These are phyloP conservation scores for Hyaloscypha finlandica DNA, from an alignment of 495 filamentous ascomycete genomes.

Conservation along the genomic window DNA sequence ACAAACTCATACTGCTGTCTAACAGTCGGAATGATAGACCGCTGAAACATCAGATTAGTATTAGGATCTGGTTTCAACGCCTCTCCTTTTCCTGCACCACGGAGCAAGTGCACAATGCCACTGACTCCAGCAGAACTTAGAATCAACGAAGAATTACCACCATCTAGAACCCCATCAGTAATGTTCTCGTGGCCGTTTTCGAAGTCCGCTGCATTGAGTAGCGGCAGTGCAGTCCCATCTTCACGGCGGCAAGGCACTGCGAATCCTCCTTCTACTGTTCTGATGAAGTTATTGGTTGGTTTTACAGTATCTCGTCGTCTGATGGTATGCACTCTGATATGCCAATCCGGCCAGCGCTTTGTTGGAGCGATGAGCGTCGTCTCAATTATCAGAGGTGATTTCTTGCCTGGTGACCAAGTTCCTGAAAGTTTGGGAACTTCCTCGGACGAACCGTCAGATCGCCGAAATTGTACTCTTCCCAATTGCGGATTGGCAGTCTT, in stretches of 20 bases:
- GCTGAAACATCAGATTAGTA: slow-evolving; percentile 54
- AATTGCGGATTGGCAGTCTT: slow-evolving; percentile 5
- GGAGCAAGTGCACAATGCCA: slow-evolving; percentile 44
- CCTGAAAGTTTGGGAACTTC: background rate
- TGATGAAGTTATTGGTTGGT: slow-evolving; percentile 32
- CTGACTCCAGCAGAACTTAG: background rate
- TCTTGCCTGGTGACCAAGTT: slow-evolving; percentile 51
- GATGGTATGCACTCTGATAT: slow-evolving; percentile 51
- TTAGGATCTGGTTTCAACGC: slow-evolving; percentile 59
- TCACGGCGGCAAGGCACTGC: slow-evolving; percentile 52
- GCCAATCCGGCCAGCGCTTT: slow-evolving; percentile 47
- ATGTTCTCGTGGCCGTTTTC: background rate
- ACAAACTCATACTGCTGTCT: background rate
- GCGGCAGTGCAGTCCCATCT: slow-evolving; percentile 40
- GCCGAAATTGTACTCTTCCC: background rate
- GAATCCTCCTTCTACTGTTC: slow-evolving; percentile 54
- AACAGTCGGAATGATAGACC: slow-evolving; percentile 53
- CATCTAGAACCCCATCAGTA: background rate
- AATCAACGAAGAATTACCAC: background rate
- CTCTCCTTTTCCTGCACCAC: slow-evolving; percentile 36
- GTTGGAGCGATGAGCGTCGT: slow-evolving; percentile 53
- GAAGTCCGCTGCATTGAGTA: background rate
- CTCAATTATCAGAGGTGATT: slow-evolving; percentile 43
- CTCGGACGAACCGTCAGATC: background rate
- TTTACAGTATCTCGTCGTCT: slow-evolving; percentile 35